Evolutionary conservation across 495 filamentous ascomycete genomes (phyloP).

Genomic region (Hypoxylon trugodes): DNA sequence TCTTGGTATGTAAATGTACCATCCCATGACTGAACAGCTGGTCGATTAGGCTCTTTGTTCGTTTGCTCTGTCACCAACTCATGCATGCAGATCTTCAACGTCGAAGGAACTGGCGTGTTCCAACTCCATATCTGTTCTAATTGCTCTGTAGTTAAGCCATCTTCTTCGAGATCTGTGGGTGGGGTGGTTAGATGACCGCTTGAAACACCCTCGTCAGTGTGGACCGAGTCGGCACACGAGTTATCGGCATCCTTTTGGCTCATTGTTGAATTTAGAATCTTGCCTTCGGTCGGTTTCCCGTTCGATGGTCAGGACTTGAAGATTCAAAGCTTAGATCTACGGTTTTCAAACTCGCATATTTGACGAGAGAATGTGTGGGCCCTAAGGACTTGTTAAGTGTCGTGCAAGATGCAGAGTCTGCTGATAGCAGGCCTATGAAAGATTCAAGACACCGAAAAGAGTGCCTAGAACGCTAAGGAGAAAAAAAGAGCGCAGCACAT

Average conservation of each 20-base stretch:
- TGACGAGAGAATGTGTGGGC: conserved; percentile 1
- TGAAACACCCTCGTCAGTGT: conserved; percentile 36
- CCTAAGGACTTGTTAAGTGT: conserved; percentile 21
- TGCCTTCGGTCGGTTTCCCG: neutral
- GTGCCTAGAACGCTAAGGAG: conserved; percentile 16
- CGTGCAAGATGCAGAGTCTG: conserved; percentile 16
- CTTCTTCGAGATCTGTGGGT: conserved; percentile 42
- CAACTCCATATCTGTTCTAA: conserved; percentile 51
- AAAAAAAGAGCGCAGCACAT: conserved; percentile 32
- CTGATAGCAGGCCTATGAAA: conserved; percentile 20
- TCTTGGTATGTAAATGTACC: conserved; percentile 65
- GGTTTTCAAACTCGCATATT: conserved; percentile 15
- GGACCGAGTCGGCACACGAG: conserved; percentile 25
- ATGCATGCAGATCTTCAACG: conserved; percentile 50
- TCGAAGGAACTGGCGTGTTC: conserved; percentile 51
- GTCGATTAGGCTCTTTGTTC: conserved; percentile 33
- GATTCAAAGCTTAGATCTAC: conserved; percentile 15
- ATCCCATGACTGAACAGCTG: conserved; percentile 64
- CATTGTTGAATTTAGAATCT: conserved; percentile 19
- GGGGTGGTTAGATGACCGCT: conserved; percentile 39
- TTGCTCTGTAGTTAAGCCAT: conserved; percentile 39
- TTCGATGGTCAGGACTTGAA: conserved; percentile 8
- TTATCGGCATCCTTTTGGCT: conserved; percentile 16
- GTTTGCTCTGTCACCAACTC: conserved; percentile 49
- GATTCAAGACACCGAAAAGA: conserved; percentile 15